These are phyloP conservation scores for Lepiota venenata DNA, from an alignment of 768 basidiomycete genomes.

Conservation along the genomic window DNA sequence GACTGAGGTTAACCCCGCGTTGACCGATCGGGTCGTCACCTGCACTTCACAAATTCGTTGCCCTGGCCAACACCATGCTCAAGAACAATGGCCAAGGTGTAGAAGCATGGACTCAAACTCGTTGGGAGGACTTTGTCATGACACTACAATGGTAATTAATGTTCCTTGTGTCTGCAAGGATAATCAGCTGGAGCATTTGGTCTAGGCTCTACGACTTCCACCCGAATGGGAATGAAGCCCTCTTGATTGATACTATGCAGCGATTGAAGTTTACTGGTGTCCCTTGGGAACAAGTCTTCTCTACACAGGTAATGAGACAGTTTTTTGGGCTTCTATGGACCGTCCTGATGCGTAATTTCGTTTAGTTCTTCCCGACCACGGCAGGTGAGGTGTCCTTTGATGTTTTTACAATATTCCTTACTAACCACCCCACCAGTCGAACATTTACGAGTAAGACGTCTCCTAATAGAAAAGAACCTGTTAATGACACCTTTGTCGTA, in stretches of 20 bases:
- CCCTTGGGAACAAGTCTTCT: conserved; percentile 54
- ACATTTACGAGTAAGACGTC: conserved; percentile 22
- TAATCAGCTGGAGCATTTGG: background rate
- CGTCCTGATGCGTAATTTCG: background rate
- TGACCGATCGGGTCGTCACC: conserved; percentile 43
- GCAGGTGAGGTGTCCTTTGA: conserved; percentile 21
- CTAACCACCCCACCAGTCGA: conserved; percentile 23
- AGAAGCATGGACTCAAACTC: conserved; percentile 50
- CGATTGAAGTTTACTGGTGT: conserved; percentile 48
- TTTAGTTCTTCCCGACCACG: conserved; percentile 42
- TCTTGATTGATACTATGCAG: conserved; percentile 52
- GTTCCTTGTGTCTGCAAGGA: no score
- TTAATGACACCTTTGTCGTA: conserved; percentile 5
- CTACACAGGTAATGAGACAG: conserved; percentile 28
- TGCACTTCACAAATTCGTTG: conserved; percentile 50
- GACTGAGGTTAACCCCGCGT: conserved; percentile 41
- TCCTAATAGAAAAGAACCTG: background rate
- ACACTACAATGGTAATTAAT: conserved; percentile 48
- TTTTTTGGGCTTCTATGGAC: background rate
- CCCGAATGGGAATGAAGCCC: conserved; percentile 42
- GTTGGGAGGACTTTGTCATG: conserved; percentile 60
- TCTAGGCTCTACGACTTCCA: conserved; percentile 52
- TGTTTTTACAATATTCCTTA: background rate
- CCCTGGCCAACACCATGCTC: conserved; percentile 51
- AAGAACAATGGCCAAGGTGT: conserved; percentile 43